phyloP scores from a whole-genome alignment of 129 eudicot genomes.

The Flaveria sonorensis region DNA sequence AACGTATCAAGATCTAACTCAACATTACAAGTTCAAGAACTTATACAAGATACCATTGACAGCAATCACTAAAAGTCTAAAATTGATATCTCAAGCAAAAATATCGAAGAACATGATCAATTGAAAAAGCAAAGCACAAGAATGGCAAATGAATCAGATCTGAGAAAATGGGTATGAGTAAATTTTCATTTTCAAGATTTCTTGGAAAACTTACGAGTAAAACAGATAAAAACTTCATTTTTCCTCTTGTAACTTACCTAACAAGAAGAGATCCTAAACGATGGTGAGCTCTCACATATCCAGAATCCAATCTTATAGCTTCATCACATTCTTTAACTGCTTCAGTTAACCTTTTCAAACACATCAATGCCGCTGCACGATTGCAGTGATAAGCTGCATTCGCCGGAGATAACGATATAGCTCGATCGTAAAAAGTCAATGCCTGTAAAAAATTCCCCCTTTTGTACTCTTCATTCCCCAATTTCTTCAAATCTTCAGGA shows the following conservation, averaged over 20 bases:
- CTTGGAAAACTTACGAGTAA: background rate
- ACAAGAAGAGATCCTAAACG: conserved; percentile 74
- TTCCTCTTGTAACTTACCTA: conserved; percentile 54
- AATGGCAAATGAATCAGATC: conserved; percentile 4
- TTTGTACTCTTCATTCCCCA: conserved; percentile 68
- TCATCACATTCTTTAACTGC: conserved; percentile 82
- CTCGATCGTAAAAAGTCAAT: conserved; percentile 59
- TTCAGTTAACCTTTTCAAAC: conserved; percentile 56
- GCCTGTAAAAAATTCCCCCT: conserved; percentile 61
- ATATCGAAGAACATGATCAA: background rate
- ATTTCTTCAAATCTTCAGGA: conserved; percentile 67
- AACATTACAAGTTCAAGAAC: conserved; percentile 21
- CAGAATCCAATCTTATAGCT: conserved; percentile 76
- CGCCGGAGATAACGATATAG: conserved; percentile 55
- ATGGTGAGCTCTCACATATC: conserved; percentile 67
- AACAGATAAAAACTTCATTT: conserved; percentile 29
- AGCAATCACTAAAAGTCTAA: no score
- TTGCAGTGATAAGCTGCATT: conserved; percentile 75
- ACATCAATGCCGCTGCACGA: conserved; percentile 75
- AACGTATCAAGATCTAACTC: conserved; percentile 23
- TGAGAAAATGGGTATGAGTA: conserved; percentile 11
- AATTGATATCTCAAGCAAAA: background rate
- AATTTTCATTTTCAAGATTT: background rate
- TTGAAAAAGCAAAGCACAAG: conserved; percentile 18
- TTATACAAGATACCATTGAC: conserved; percentile 9